Evolutionary conservation across 2,329 filamentous ascomycete genomes (phyloP).

Genomic region (Penicillium paneum): DNA sequence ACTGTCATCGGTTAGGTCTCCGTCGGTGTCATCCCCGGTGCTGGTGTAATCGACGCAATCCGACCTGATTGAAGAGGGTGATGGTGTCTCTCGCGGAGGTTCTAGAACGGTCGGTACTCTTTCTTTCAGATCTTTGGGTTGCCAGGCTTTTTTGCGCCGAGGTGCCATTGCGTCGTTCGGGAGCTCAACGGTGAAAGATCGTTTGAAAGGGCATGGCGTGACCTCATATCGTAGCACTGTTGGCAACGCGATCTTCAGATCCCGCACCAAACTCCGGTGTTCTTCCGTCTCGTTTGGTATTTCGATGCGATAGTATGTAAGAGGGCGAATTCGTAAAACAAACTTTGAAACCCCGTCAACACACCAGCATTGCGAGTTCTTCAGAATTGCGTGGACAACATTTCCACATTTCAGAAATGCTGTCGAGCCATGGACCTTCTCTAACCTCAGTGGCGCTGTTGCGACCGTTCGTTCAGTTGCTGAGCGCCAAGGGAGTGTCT

Average conservation of each 20-base stretch:
- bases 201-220: slow-evolving; percentile 79
- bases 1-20: slow-evolving; percentile 33
- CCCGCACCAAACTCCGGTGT: slow-evolving; percentile 61
- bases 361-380: slow-evolving; percentile 90
- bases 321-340: slow-evolving; percentile 77
- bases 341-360: slow-evolving; percentile 81
- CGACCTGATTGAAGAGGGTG: slow-evolving; percentile 12
- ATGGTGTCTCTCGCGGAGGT: slow-evolving; percentile 5
- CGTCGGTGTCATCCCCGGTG: slow-evolving; percentile 35
- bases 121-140: slow-evolving; percentile 53
- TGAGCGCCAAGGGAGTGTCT: slow-evolving; percentile 69
- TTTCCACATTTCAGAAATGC: slow-evolving; percentile 83
- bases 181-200: slow-evolving; percentile 70
- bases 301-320: slow-evolving; percentile 89
- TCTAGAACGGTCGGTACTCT: slow-evolving; percentile 23
- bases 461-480: slow-evolving; percentile 79
- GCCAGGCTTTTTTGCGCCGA: slow-evolving; percentile 67
- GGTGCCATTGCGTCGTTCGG: slow-evolving; percentile 66
- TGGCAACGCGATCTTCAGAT: slow-evolving; percentile 66
- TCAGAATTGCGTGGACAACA: slow-evolving; percentile 80
- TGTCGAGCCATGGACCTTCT: slow-evolving; percentile 79
- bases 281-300: slow-evolving; percentile 64
- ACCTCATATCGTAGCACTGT: slow-evolving; percentile 81
- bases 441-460: slow-evolving; percentile 76
- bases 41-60: slow-evolving; percentile 25